Percentiles rank a stretch among this genome's conserved stretches.
phyloP scores from a whole-genome alignment of 768 basidiomycete species.

The Psilocybe cyanescens region DNA sequence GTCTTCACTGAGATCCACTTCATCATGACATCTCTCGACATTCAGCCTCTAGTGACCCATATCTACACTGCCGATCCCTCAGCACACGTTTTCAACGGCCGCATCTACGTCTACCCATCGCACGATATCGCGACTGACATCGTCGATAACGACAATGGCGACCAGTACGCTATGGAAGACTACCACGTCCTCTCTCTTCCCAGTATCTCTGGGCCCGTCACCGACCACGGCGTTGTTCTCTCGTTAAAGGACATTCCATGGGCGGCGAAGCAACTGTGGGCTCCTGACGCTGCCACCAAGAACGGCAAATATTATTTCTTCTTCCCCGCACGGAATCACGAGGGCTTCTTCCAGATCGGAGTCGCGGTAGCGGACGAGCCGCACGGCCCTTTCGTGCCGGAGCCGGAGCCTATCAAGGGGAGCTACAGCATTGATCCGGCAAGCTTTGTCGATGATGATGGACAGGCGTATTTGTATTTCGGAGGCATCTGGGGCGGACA shows the following conservation, averaged over 20 bases:
- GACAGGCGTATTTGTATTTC: constrained; percentile 24
- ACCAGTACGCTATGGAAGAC: constrained; percentile 27
- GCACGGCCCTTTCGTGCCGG: constrained; percentile 23
- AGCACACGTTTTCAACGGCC: constrained; percentile 26
- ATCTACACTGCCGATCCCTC: constrained; percentile 28
- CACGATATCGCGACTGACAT: constrained; percentile 26
- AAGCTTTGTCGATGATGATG: constrained; percentile 27
- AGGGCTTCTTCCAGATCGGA: constrained; percentile 25
- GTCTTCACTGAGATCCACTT: not conserved
- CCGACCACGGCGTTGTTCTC: constrained; percentile 25
- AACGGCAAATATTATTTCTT: constrained; percentile 27
- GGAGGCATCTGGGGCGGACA: constrained; percentile 28
- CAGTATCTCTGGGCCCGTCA: constrained; percentile 17
- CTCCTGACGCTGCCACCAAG: constrained; percentile 26
- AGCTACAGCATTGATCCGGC: constrained; percentile 27
- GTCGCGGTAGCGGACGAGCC: constrained; percentile 23
- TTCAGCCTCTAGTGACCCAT: constrained; percentile 33
- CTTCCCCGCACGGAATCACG: constrained; percentile 25
- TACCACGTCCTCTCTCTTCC: constrained; percentile 27
- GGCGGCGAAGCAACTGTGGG: constrained; percentile 27
- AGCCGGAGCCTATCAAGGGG: constrained; percentile 24
- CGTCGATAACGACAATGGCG: constrained; percentile 26
- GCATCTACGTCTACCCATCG: constrained; percentile 25
- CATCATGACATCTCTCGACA: constrained; percentile 45
- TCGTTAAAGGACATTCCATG: constrained; percentile 22